Conservation (phyloP, 129 eudicot genomes). For the Sambucus nigra region DNA sequence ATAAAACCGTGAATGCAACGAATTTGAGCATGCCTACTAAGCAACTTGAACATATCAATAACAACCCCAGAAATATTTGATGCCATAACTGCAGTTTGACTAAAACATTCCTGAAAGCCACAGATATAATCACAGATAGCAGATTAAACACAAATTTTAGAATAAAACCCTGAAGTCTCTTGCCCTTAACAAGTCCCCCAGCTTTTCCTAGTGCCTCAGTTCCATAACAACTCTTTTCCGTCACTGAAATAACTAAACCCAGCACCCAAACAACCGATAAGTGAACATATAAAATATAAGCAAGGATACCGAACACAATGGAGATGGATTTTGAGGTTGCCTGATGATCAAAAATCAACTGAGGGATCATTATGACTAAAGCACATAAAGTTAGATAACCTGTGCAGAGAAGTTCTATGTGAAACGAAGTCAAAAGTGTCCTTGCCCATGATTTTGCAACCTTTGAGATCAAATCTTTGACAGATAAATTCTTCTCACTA, state of each 20-base stretch:
- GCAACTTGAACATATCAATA: no score
- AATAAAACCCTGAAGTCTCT: slow-evolving; percentile 6
- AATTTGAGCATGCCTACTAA: no score
- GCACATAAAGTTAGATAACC: slow-evolving; percentile 17
- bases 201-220: slow-evolving; percentile 9
- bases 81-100: background rate
- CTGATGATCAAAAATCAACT: slow-evolving; percentile 17
- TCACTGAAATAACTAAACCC: slow-evolving; percentile 29
- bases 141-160: slow-evolving; percentile 1
- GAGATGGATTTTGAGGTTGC: background rate
- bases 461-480: slow-evolving; percentile 18
- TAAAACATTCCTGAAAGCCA: background rate
- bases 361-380: slow-evolving; percentile 10
- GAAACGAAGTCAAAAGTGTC: slow-evolving; percentile 24
- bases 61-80: slow-evolving; percentile 8
- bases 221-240: slow-evolving; percentile 32
- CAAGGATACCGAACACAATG: slow-evolving; percentile 5
- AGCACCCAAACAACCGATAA: slow-evolving; percentile 24
- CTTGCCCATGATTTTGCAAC: slow-evolving; percentile 30
- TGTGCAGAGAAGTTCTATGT: slow-evolving; percentile 12
- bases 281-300: slow-evolving; percentile 11
- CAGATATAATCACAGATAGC: background rate
- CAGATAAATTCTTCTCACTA: slow-evolving; percentile 15
- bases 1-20: no score
- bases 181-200: background rate